Percentiles rank a stretch among this genome's conserved stretches.
These are phyloP conservation scores for Dendrocalamus sinicus DNA, from an alignment of 176 grass and related monocot genomes.

Conservation along the genomic window DNA sequence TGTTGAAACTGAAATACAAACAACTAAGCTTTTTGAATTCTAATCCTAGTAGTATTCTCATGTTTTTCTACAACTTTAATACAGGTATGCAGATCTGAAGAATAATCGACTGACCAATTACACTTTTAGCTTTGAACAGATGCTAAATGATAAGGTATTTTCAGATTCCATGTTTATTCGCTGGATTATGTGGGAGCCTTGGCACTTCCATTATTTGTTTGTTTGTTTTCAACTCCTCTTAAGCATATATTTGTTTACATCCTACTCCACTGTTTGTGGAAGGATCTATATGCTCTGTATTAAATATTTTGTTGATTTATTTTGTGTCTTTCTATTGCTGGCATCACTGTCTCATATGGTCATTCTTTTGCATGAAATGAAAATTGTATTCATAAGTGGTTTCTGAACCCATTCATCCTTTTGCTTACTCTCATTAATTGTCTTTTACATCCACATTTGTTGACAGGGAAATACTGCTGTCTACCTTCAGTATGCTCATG, in stretches of 20 bases:
- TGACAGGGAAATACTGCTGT: conserved; percentile 93
- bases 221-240: not conserved
- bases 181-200: conserved; percentile 9
- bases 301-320: conserved; percentile 15
- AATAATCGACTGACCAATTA: conserved; percentile 97
- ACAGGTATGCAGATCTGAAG: conserved; percentile 97
- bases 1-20: conserved; percentile 12
- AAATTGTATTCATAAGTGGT: not conserved
- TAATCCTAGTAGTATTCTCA: conserved; percentile 19
- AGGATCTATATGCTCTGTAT: conserved; percentile 5
- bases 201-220: conserved; percentile 15
- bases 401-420: conserved; percentile 3
- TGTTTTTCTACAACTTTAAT: conserved; percentile 31
- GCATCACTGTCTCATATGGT: not conserved
- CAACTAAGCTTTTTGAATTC: conserved; percentile 17
- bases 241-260: conserved; percentile 6
- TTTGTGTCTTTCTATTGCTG: conserved; percentile 3
- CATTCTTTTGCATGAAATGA: conserved; percentile 12
- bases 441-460: conserved; percentile 41
- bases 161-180: conserved; percentile 5
- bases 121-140: conserved; percentile 94
- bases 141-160: conserved; percentile 92
- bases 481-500: conserved; percentile 93
- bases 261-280: not conserved
- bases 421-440: not conserved